Conservation (phyloP, 495 filamentous ascomycete species). For the Daldinia grandis region DNA sequence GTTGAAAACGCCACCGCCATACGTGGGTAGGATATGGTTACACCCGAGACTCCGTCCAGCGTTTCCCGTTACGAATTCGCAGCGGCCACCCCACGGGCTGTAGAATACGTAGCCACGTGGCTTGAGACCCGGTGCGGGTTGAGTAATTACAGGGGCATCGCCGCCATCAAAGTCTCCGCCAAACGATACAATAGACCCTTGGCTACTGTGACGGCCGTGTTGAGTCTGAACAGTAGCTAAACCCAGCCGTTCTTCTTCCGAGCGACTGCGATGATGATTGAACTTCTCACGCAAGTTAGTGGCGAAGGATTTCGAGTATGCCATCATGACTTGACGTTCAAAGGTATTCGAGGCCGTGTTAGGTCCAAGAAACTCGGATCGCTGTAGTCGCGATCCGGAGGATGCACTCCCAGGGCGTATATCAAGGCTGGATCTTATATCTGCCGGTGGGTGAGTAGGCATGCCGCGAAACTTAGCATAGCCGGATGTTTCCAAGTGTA, state of each 20-base stretch:
- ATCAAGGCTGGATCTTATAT: constrained; percentile 43
- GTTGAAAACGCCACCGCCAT: constrained; percentile 49
- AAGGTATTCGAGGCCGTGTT: constrained; percentile 48
- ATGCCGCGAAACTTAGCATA: constrained; percentile 60
- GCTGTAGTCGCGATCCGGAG: constrained; percentile 33
- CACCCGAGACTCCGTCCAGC: constrained; percentile 79
- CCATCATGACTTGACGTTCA: constrained; percentile 59
- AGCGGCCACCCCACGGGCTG: constrained; percentile 86
- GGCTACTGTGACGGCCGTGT: constrained; percentile 49
- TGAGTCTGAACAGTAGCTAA: constrained; percentile 29
- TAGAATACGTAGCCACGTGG: constrained; percentile 69
- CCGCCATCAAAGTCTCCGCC: constrained; percentile 47
- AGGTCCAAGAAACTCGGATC: constrained; percentile 3
- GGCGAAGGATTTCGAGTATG: constrained; percentile 55
- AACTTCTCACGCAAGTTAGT: constrained; percentile 54
- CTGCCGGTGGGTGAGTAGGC: constrained; percentile 45
- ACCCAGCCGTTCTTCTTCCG: constrained; percentile 20
- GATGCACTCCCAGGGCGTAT: constrained; percentile 43
- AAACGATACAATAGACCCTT: constrained; percentile 48
- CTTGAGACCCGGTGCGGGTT: constrained; percentile 55
- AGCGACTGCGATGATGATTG: constrained; percentile 42
- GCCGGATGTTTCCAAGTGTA: constrained; percentile 57
- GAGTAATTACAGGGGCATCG: constrained; percentile 48
- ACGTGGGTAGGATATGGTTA: constrained; percentile 68
- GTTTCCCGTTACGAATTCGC: constrained; percentile 80